A percentile compares a stretch with the other conserved stretches of the same genome.
Conservation (phyloP, 2,329 filamentous ascomycete genomes). For the Fusarium buharicum region DNA sequence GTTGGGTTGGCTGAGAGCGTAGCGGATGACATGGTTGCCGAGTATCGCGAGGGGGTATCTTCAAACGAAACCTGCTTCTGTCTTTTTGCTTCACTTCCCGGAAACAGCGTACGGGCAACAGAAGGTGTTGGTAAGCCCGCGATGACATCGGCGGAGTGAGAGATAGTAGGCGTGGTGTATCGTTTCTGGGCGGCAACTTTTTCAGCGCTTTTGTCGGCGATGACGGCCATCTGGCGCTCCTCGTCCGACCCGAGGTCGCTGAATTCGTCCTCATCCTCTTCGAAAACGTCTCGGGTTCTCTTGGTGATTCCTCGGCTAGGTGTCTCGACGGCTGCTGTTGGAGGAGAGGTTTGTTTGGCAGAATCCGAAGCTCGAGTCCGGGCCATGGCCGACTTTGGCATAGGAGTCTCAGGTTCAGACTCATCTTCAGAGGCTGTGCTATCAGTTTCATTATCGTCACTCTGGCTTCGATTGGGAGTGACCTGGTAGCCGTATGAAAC, state of each 20-base stretch:
- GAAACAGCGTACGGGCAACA: constrained; percentile 52
- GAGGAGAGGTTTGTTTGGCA: constrained; percentile 1
- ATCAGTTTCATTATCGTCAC: constrained; percentile 12
- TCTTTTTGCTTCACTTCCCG: constrained; percentile 45
- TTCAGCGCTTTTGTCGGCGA: constrained; percentile 51
- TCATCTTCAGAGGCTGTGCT: constrained; percentile 29
- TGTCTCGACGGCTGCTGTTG: constrained; percentile 17
- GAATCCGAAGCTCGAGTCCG: background rate
- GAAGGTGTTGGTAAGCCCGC: constrained; percentile 49
- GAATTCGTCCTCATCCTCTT: constrained; percentile 47
- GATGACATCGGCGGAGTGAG: constrained; percentile 41
- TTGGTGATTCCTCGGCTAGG: constrained; percentile 43
- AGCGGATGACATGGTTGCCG: constrained; percentile 12
- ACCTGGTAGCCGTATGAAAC: constrained; percentile 47
- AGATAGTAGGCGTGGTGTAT: constrained; percentile 44
- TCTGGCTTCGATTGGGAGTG: constrained; percentile 34
- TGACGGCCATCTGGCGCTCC: constrained; percentile 51
- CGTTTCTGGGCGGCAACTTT: constrained; percentile 30
- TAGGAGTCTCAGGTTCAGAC: constrained; percentile 11
- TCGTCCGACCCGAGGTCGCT: constrained; percentile 54
- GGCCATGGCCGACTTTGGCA: constrained; percentile 1
- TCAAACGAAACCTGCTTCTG: constrained; percentile 50
- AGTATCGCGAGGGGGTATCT: constrained; percentile 21
- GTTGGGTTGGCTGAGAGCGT: constrained; percentile 31
- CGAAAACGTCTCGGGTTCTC: constrained; percentile 44